Evolutionary conservation across 805 yeast genomes (phyloP).

Genomic region (Saccharomycopsis sp.): DNA sequence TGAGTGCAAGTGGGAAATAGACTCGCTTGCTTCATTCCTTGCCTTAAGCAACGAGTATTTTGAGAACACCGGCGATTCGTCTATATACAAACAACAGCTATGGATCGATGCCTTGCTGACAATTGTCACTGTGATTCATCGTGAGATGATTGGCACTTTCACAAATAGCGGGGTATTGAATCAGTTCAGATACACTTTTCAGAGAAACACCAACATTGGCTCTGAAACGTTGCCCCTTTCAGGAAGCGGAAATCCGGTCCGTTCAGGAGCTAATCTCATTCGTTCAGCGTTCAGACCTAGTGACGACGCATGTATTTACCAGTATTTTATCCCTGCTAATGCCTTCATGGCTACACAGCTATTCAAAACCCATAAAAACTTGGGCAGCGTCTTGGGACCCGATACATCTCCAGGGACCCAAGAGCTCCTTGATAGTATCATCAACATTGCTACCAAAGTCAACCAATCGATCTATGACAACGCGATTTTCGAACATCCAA

Average conservation of each 20-base stretch:
- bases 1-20: slow-evolving; percentile 88
- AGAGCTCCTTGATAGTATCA: not conserved
- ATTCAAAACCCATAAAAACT: slow-evolving; percentile 25
- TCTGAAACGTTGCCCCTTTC: slow-evolving; percentile 73
- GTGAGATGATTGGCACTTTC: slow-evolving; percentile 60
- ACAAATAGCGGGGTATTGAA: slow-evolving; percentile 35
- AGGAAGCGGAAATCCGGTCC: slow-evolving; percentile 83
- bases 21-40: slow-evolving; percentile 76
- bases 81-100: slow-evolving; percentile 32
- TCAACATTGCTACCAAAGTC: slow-evolving; percentile 9
- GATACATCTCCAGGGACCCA: slow-evolving; percentile 19
- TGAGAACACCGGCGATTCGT: slow-evolving; percentile 43
- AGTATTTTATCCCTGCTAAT: slow-evolving; percentile 78
- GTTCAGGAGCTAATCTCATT: slow-evolving; percentile 46
- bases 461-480: slow-evolving; percentile 39
- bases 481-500: slow-evolving; percentile 63
- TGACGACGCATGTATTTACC: slow-evolving; percentile 44
- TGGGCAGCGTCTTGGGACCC: slow-evolving; percentile 18
- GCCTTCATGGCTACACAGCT: slow-evolving; percentile 68
- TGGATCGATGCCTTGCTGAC: slow-evolving; percentile 59
- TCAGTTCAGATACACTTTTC: slow-evolving; percentile 56
- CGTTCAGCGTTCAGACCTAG: slow-evolving; percentile 50
- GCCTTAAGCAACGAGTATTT: slow-evolving; percentile 64
- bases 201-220: slow-evolving; percentile 66
- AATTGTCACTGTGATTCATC: slow-evolving; percentile 43